Conservation (phyloP, 1,284 basidiomycete genomes). For the Exsudoporus floridanus region DNA sequence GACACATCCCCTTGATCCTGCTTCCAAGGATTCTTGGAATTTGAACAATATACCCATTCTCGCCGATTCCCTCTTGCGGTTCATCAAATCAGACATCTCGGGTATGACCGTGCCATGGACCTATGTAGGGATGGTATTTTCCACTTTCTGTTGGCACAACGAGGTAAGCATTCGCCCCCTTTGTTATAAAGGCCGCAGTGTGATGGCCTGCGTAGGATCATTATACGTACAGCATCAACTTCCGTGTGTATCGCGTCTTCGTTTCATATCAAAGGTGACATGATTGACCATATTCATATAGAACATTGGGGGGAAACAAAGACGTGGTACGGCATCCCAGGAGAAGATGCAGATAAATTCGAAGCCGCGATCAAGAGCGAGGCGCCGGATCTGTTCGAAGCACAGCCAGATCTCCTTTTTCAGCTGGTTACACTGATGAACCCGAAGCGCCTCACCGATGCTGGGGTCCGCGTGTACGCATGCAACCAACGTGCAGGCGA, state of each 20-base stretch:
- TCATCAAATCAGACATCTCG: slow-evolving; percentile 98
- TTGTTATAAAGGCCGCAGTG: slow-evolving; percentile 19
- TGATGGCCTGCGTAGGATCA: slow-evolving; percentile 67
- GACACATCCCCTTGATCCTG: slow-evolving; percentile 84
- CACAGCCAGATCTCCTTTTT: slow-evolving; percentile 95
- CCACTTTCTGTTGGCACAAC: slow-evolving; percentile 99
- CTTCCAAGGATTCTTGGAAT: slow-evolving; percentile 95
- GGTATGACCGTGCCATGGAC: slow-evolving; percentile 99
- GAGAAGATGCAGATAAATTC: slow-evolving; percentile 91
- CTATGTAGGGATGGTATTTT: slow-evolving; percentile 99
- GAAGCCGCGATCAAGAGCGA: slow-evolving; percentile 94
- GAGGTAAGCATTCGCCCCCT: slow-evolving; percentile 57
- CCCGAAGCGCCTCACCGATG: slow-evolving; percentile 80
- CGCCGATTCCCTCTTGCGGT: slow-evolving; percentile 82
- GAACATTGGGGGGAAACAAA: slow-evolving; percentile 99
- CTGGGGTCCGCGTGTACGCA: slow-evolving; percentile 91
- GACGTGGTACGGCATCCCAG: slow-evolving; percentile 99
- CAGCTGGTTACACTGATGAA: slow-evolving; percentile 99
- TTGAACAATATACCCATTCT: slow-evolving; percentile 96
- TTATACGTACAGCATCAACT: slow-evolving; percentile 96
- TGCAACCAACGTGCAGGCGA: slow-evolving; percentile 98
- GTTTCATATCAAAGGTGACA: slow-evolving; percentile 17
- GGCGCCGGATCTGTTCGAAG: slow-evolving; percentile 98
- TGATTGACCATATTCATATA: slow-evolving; percentile 39
- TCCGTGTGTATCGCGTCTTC: slow-evolving; percentile 59